These are phyloP conservation scores for Glycine soja DNA, from an alignment of 306 rosid genomes.

Conservation along the genomic window DNA sequence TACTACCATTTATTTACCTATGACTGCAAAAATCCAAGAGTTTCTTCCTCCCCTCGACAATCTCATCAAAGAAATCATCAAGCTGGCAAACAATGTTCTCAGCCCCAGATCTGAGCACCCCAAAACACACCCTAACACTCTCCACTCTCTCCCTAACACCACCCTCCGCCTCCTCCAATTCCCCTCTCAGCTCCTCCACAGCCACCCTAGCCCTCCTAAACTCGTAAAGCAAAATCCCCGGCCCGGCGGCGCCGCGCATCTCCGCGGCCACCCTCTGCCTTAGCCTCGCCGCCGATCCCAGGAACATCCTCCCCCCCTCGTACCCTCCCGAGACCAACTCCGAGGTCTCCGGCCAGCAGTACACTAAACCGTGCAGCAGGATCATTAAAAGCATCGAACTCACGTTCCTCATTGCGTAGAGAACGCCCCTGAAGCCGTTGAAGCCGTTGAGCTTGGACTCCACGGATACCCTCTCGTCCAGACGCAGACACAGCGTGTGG, in stretches of 20 bases:
- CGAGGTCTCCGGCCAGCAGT: conserved; percentile 76
- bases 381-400: conserved; percentile 76
- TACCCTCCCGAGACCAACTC: conserved; percentile 58
- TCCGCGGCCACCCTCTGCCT: conserved; percentile 82
- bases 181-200: conserved; percentile 84
- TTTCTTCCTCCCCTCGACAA: conserved; percentile 91
- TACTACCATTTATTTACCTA: conserved; percentile 50
- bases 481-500: conserved; percentile 64
- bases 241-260: conserved; percentile 61
- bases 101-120: conserved; percentile 78
- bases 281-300: conserved; percentile 78
- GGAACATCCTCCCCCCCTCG: conserved; percentile 75
- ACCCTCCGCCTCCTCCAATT: conserved; percentile 68
- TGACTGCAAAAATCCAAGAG: conserved; percentile 91
- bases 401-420: conserved; percentile 93
- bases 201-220: conserved; percentile 72
- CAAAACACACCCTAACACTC: conserved; percentile 71
- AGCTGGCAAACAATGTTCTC: conserved; percentile 81
- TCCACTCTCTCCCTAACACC: conserved; percentile 79
- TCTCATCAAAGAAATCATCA: conserved; percentile 92
- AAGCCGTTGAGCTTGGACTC: conserved; percentile 91
- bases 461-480: conserved; percentile 75
- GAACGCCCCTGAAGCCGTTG: conserved; percentile 88
- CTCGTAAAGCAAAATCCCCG: conserved; percentile 74
- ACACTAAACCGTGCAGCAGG: conserved; percentile 68